Evolutionary conservation across 371 early-diverging fungal species (phyloP).

Genomic region (Mucor sp.): DNA sequence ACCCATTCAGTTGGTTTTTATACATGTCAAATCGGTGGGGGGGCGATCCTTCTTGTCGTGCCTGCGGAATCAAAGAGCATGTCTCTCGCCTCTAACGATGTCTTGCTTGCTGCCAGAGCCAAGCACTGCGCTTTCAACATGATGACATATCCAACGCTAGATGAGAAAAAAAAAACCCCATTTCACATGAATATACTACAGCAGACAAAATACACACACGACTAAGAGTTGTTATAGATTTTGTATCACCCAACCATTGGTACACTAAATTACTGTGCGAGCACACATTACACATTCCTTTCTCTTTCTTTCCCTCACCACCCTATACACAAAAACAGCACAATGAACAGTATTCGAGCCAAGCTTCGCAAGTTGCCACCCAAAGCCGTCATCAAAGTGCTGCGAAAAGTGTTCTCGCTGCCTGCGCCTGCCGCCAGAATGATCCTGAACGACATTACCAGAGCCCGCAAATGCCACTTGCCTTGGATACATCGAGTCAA

Average conservation of each 20-base stretch:
- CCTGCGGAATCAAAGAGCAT: too few relatives aligned
- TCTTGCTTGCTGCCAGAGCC: not conserved
- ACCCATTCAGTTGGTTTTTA: too few relatives aligned
- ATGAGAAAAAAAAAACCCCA: not conserved
- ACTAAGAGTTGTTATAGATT: not conserved
- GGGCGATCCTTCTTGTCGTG: too few relatives aligned
- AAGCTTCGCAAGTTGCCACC: constrained; percentile 42
- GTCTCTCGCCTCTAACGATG: too few relatives aligned
- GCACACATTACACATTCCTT: not conserved
- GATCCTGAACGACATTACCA: constrained; percentile 45
- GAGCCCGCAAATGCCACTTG: constrained; percentile 41
- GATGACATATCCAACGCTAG: not conserved
- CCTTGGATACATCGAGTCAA: constrained; percentile 43
- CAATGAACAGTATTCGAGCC: constrained; percentile 35
- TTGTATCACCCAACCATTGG: not conserved
- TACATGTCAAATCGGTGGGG: too few relatives aligned
- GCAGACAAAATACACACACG: not conserved
- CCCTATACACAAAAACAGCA: not conserved
- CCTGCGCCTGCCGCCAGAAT: constrained; percentile 53
- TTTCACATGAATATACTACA: not conserved
- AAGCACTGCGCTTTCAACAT: not conserved
- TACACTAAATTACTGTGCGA: not conserved
- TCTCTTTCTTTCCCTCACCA: not conserved
- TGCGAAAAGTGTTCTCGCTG: constrained; percentile 41
- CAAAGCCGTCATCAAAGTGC: constrained; percentile 37